Evolutionary conservation across 1,139 yeast genomes (phyloP).

Genomic region (Petasospora fabianii): DNA sequence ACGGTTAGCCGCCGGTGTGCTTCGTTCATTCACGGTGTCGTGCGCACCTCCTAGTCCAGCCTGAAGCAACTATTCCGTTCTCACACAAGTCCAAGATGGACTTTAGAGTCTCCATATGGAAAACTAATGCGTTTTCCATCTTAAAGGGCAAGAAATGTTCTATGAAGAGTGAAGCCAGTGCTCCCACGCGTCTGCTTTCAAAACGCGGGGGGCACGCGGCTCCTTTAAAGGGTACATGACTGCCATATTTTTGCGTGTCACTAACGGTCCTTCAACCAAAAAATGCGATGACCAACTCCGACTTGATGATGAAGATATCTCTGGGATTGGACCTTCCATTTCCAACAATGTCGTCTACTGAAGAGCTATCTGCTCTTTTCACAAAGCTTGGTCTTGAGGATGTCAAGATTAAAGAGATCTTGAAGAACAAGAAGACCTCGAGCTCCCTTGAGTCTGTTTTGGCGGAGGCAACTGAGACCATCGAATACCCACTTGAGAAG

Average conservation of each 20-base stretch:
- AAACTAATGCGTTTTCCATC: constrained; percentile 5
- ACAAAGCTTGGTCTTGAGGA: constrained; percentile 67
- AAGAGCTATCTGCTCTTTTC: constrained; percentile 45
- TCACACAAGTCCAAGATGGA: constrained; percentile 4
- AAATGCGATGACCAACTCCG: neutral
- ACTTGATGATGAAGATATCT: too few relatives aligned
- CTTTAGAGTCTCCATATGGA: constrained; percentile 10
- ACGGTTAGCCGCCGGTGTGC: constrained; percentile 16
- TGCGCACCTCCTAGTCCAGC: constrained; percentile 7
- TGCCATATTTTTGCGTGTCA: constrained; percentile 1
- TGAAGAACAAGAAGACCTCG: constrained; percentile 82
- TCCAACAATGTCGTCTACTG: constrained; percentile 35
- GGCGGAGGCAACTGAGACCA: constrained; percentile 34
- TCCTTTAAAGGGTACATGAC: neutral
- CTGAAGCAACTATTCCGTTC: neutral
- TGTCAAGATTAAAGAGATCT: constrained; percentile 65
- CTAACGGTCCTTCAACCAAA: neutral
- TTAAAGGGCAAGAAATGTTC: too few relatives aligned
- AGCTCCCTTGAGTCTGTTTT: constrained; percentile 61
- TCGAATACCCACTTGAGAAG: constrained; percentile 40
- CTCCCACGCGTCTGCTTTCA: constrained; percentile 5
- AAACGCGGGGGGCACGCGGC: neutral
- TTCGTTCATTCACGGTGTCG: neutral
- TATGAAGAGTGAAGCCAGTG: too few relatives aligned
- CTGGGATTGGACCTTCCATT: too few relatives aligned